Percentiles rank a stretch among this genome's conserved stretches.
Evolutionary conservation across 2,329 filamentous ascomycete genomes (phyloP).

Genomic region (Pseudogymnoascus sp.): DNA sequence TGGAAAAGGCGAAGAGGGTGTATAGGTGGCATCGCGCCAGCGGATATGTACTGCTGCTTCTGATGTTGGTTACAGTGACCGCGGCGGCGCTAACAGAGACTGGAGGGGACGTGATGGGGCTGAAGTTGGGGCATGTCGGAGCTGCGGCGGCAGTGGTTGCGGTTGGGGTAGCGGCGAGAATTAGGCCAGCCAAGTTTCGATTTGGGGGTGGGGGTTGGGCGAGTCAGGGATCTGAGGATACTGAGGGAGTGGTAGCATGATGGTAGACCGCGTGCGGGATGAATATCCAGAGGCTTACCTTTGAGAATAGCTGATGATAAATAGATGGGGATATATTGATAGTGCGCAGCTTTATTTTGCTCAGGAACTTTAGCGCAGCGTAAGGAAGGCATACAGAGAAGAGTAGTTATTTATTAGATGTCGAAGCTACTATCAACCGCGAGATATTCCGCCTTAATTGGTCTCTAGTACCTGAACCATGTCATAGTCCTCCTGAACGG

Average conservation of each 20-base stretch:
- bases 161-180: conserved; percentile 65
- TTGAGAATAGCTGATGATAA: background rate
- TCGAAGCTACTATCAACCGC: background rate
- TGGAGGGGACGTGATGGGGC: conserved; percentile 57
- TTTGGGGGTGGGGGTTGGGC: conserved; percentile 35
- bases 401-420: too few species aligned
- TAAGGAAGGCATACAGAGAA: too few species aligned
- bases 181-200: conserved; percentile 77
- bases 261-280: background rate
- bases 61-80: conserved; percentile 66
- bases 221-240: background rate
- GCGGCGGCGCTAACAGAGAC: conserved; percentile 72
- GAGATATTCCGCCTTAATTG: background rate
- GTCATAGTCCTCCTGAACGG: background rate
- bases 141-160: conserved; percentile 59
- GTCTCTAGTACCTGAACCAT: background rate
- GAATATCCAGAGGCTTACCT: background rate
- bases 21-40: conserved; percentile 83
- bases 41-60: conserved; percentile 65
- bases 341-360: background rate
- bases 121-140: conserved; percentile 70
- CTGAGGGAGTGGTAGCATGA: background rate
- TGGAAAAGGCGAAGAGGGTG: conserved; percentile 68
- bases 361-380: too few species aligned
- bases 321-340: background rate